Base-by-base conservation (phyloP, 1,284 basidiomycete genomes). In the Bondarzewia mesenterica region DNA sequence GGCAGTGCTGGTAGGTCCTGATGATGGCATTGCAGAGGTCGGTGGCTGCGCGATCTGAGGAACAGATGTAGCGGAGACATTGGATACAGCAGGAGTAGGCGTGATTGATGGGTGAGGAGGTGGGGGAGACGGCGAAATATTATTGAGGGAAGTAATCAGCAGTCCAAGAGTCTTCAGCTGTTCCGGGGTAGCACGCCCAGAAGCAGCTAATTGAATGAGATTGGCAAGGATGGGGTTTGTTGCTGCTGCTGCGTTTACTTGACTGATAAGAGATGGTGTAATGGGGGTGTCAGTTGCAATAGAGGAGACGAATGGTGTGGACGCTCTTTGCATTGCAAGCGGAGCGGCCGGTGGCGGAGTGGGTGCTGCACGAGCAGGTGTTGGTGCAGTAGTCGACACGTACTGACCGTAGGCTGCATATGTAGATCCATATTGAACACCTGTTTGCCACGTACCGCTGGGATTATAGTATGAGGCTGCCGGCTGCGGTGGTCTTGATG, bases 141-240 rank as follows among this genome's bases (percentile, higher is more conserved):
- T 53, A 42, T 72, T 68, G 27, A 81, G 55, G 16, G 80, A 78
- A 50, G 81, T 79, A 27, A 87, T 80, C 14, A 84, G 68, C 20
- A 82, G 59, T 14, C 78, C 80, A 21, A 88, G 74, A 7, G 75
- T 76, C 60, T 80, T 74, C 20, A 82, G 62, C 58, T 88, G 79
- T 16, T 82, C 80, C 7, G 73, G 61, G 22, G 71, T 77, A 14
- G 83, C 85, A 46, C 65, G 68, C 27, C 76, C 77, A 7, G 72
- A 65, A 36, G 79, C 77, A 43, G 80, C 82, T 29, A 79, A 62
- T 42, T 79, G 77, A 4, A 88, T 63, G 21, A 85, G 64, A 54
- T 78, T 80, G 29, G 79, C 73, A 26, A 88, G 70, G 20, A 70
- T 75, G 3, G 84, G 80, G 59, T 86, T 78, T 6, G 77, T 70